Conservation (phyloP, 163 green algal species). For the Coccomyxa subellipsoidea region DNA sequence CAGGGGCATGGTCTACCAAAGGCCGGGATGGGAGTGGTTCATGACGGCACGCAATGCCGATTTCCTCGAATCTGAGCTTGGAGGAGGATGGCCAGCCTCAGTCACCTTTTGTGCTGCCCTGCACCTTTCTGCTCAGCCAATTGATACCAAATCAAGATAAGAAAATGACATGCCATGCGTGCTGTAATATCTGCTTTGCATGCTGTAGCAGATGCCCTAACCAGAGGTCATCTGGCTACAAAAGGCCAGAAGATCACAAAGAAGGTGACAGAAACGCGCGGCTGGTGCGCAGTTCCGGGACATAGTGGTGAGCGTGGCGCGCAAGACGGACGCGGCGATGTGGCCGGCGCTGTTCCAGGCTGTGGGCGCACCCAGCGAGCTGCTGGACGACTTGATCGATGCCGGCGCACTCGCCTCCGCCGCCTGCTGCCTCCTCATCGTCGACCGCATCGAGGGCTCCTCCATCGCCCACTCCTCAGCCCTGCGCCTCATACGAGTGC, state of each 20-base stretch:
- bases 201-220: background rate
- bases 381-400: slow-evolving; percentile 69
- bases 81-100: too few relatives aligned
- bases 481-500: slow-evolving; percentile 52
- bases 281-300: slow-evolving; percentile 47
- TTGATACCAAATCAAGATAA: too few relatives aligned
- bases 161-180: too few relatives aligned
- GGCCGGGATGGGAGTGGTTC: too few relatives aligned
- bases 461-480: slow-evolving; percentile 51
- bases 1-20: too few relatives aligned
- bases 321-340: slow-evolving; percentile 85
- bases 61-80: too few relatives aligned
- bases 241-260: too few relatives aligned
- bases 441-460: slow-evolving; percentile 68
- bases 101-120: too few relatives aligned
- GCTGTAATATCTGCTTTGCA: background rate
- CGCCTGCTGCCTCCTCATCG: slow-evolving; percentile 60
- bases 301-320: slow-evolving; percentile 77
- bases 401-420: slow-evolving; percentile 56
- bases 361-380: slow-evolving; percentile 58
- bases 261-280: background rate
- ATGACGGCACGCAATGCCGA: too few relatives aligned
- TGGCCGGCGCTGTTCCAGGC: slow-evolving; percentile 88
- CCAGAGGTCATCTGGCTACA: too few relatives aligned
- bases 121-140: too few relatives aligned